Conservation (phyloP, 2,329 filamentous ascomycete species). For the Calonectria pseudoturangicola region DNA sequence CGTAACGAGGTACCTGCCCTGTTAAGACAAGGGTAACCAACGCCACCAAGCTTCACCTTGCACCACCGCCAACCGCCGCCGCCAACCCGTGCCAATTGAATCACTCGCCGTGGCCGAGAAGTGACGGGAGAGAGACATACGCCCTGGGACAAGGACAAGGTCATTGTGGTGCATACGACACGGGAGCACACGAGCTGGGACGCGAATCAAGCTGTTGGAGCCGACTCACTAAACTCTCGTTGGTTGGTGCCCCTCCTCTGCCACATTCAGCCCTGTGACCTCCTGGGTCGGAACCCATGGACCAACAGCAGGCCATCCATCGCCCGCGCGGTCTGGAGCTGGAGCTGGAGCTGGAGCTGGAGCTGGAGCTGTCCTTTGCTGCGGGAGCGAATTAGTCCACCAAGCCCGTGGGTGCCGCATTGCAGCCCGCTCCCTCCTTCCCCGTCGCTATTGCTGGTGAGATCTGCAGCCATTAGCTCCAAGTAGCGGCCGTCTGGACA, state of each 20-base stretch:
- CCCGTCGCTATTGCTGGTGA: slow-evolving; percentile 18
- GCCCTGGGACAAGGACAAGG: slow-evolving; percentile 17
- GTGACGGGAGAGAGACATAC: slow-evolving; percentile 22
- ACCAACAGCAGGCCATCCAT: neutral
- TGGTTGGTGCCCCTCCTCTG: slow-evolving; percentile 20
- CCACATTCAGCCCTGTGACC: slow-evolving; percentile 30
- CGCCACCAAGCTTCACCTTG: slow-evolving; percentile 37
- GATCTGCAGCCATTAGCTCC: slow-evolving; percentile 40
- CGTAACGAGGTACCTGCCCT: slow-evolving; percentile 29
- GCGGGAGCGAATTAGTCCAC: slow-evolving; percentile 6
- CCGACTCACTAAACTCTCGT: slow-evolving; percentile 11
- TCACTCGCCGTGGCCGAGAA: slow-evolving; percentile 31
- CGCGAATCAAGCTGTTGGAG: slow-evolving; percentile 22
- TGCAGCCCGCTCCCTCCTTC: slow-evolving; percentile 27
- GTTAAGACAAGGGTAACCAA: slow-evolving; percentile 37
- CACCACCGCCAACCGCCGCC: slow-evolving; percentile 28
- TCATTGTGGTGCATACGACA: slow-evolving; percentile 12
- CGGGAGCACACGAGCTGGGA: slow-evolving; percentile 8
- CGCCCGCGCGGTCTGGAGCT: slow-evolving; percentile 11
- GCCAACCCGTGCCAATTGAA: slow-evolving; percentile 27
- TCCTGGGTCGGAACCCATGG: slow-evolving; percentile 3
- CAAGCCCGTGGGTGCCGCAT: slow-evolving; percentile 31
- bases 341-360: slow-evolving; percentile 13
- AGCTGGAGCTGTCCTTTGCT: slow-evolving; percentile 19
- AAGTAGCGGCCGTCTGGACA: slow-evolving; percentile 33